Percentiles rank a stretch among this genome's conserved stretches.
Conservation (phyloP, 2,329 filamentous ascomycete species). For the Calonectria pteridis region DNA sequence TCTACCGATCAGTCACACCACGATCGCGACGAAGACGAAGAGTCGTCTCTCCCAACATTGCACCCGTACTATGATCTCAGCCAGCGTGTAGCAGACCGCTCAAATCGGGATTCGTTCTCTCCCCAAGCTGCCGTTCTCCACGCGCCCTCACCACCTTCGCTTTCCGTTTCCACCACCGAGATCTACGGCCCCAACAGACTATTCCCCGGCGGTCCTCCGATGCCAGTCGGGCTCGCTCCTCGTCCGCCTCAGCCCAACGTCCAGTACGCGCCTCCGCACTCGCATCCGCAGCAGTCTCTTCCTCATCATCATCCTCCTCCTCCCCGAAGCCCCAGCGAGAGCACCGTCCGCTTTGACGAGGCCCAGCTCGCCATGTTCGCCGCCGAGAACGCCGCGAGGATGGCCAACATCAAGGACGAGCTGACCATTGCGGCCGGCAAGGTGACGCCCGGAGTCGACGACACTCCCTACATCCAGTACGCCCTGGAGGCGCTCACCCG, state of each 20-base stretch:
- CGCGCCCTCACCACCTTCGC: constrained; percentile 55
- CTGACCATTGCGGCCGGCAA: constrained; percentile 63
- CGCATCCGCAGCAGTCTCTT: not conserved
- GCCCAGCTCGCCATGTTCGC: constrained; percentile 55
- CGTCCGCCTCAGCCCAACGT: constrained; percentile 12
- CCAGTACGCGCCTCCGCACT: not conserved
- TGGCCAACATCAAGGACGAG: constrained; percentile 63
- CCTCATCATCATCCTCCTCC: not conserved
- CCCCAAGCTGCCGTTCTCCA: constrained; percentile 50
- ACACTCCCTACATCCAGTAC: constrained; percentile 89
- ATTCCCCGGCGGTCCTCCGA: constrained; percentile 47
- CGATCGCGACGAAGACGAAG: constrained; percentile 38
- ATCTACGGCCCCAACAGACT: constrained; percentile 59
- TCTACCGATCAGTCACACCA: constrained; percentile 37
- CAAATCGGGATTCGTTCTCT: constrained; percentile 46
- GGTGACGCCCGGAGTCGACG: constrained; percentile 83
- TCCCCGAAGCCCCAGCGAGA: constrained; percentile 25
- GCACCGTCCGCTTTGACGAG: constrained; percentile 53
- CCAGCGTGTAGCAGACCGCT: constrained; percentile 36
- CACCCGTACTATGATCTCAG: constrained; percentile 43
- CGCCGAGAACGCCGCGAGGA: constrained; percentile 48
- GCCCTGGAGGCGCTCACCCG: constrained; percentile 89
- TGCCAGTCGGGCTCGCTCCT: constrained; percentile 33
- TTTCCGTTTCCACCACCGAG: constrained; percentile 53
- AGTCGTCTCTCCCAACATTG: constrained; percentile 40